Percentiles rank a stretch among this genome's conserved stretches.
These are phyloP conservation scores for Mrakia blollopis DNA, from an alignment of 768 basidiomycete genomes.

Conservation along the genomic window DNA sequence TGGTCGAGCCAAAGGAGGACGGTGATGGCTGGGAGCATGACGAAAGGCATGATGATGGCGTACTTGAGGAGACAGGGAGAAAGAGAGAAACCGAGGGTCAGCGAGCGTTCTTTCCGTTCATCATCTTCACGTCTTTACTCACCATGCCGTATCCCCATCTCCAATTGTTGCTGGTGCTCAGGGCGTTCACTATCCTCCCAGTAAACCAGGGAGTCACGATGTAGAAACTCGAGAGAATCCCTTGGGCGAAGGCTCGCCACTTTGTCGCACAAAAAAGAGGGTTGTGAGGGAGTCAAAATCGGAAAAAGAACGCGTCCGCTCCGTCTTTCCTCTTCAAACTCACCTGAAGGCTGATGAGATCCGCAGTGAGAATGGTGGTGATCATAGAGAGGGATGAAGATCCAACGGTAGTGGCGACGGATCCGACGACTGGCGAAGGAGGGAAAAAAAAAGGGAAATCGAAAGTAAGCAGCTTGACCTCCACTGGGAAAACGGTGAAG, in stretches of 20 bases:
- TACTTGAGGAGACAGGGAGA: conserved; percentile 26
- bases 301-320: no score
- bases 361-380: conserved; percentile 13
- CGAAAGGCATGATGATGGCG: conserved; percentile 40
- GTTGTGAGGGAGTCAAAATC: no score
- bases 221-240: neutral
- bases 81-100: neutral
- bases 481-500: conserved; percentile 34
- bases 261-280: conserved; percentile 6
- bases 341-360: conserved; percentile 21
- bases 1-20: conserved; percentile 38
- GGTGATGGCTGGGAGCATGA: conserved; percentile 37
- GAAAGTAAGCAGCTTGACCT: conserved; percentile 38
- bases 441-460: no score
- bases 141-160: conserved; percentile 40
- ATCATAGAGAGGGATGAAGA: conserved; percentile 4
- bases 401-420: conserved; percentile 5
- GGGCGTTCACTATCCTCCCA: conserved; percentile 38
- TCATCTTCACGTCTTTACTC: neutral
- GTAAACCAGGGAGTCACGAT: conserved; percentile 14
- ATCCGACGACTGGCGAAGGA: conserved; percentile 28
- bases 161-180: conserved; percentile 39
- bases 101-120: no score
- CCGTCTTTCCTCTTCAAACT: neutral
- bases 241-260: conserved; percentile 24